Conservation (phyloP, 169 alveolate genomes). For the Plasmodium coatneyi region DNA sequence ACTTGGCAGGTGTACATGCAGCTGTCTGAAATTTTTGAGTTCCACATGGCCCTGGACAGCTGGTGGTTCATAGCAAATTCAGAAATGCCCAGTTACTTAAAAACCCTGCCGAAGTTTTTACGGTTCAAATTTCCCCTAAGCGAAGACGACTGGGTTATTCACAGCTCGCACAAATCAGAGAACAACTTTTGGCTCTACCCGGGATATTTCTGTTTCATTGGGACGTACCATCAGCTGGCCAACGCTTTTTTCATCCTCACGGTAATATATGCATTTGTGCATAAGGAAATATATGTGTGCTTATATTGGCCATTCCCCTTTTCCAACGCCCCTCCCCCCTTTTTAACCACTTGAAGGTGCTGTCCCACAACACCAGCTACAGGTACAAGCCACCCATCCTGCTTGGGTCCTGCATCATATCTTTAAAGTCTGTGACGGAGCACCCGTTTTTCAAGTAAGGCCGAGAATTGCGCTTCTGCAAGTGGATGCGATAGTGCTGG, state of each 20-base stretch:
- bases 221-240: constrained; percentile 82
- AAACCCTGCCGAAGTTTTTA: constrained; percentile 76
- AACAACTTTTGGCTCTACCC: constrained; percentile 84
- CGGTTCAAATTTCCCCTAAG: constrained; percentile 78
- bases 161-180: constrained; percentile 39
- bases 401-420: constrained; percentile 73
- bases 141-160: constrained; percentile 77
- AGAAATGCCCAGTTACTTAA: constrained; percentile 77
- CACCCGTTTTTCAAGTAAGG: constrained; percentile 68
- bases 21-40: constrained; percentile 83
- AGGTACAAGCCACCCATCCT: constrained; percentile 72
- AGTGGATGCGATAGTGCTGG: neutral
- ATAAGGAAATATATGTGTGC: constrained; percentile 27
- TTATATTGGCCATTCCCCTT: neutral
- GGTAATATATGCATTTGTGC: constrained; percentile 76
- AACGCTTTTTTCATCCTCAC: constrained; percentile 80
- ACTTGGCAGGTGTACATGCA: constrained; percentile 77
- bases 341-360: constrained; percentile 26
- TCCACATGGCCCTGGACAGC: constrained; percentile 83
- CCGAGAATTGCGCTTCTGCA: neutral
- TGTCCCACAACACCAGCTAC: constrained; percentile 45
- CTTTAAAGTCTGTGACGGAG: constrained; percentile 68
- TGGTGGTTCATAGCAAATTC: constrained; percentile 85
- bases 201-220: constrained; percentile 83
- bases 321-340: neutral